These are phyloP conservation scores for Kodamaea suecica DNA, from an alignment of 1,139 yeast genomes.

Conservation along the genomic window DNA sequence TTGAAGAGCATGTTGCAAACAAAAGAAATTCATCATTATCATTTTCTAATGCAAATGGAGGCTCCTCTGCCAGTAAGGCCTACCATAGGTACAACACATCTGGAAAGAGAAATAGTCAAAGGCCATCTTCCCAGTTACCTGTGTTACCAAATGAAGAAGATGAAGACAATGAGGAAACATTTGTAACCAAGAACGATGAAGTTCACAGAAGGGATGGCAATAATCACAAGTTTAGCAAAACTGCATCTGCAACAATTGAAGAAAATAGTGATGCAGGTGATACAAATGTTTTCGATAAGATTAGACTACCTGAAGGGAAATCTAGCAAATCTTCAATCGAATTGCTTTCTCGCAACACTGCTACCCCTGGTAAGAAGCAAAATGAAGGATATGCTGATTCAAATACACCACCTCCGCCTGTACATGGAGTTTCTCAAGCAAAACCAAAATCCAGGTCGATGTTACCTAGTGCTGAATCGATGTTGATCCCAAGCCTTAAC, in stretches of 20 bases:
- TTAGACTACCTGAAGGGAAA: slow-evolving; percentile 40
- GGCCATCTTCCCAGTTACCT: slow-evolving; percentile 37
- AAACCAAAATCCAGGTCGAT: slow-evolving; percentile 23
- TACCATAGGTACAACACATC: slow-evolving; percentile 23
- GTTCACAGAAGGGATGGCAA: slow-evolving; percentile 17
- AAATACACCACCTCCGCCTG: slow-evolving; percentile 3
- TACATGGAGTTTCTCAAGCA: slow-evolving; percentile 7
- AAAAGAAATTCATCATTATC: slow-evolving; percentile 39
- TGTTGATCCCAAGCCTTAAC: slow-evolving; percentile 40
- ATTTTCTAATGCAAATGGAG: no score
- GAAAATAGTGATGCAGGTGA: slow-evolving; percentile 21
- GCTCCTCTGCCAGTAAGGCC: slow-evolving; percentile 17
- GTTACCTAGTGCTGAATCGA: slow-evolving; percentile 37
- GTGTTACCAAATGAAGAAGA: slow-evolving; percentile 26
- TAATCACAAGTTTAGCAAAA: slow-evolving; percentile 8
- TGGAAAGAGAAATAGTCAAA: slow-evolving; percentile 18
- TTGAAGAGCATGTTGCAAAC: slow-evolving; percentile 37
- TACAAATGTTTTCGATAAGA: slow-evolving; percentile 41
- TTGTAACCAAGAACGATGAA: slow-evolving; percentile 33
- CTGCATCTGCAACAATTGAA: slow-evolving; percentile 9
- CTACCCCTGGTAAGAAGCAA: slow-evolving; percentile 7
- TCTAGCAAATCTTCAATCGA: slow-evolving; percentile 13
- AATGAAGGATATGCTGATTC: no score
- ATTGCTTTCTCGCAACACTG: slow-evolving; percentile 2
- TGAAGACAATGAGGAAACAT: slow-evolving; percentile 28